Evolutionary conservation across 352 stramenopile genomes (phyloP).

Genomic region (Phytophthora agathidicida): DNA sequence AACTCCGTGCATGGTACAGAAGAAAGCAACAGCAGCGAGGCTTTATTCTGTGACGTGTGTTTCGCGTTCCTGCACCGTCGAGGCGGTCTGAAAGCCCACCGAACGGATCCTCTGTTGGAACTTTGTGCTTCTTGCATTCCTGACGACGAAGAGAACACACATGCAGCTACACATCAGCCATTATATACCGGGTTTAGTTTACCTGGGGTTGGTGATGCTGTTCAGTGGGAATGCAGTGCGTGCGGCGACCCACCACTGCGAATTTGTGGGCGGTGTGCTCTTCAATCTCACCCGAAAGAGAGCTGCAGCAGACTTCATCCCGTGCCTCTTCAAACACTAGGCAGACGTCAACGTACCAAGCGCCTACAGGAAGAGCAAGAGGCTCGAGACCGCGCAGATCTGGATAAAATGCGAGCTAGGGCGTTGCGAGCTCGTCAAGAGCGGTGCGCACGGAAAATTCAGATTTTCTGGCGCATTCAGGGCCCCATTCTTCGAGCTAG

Average conservation of each 20-base stretch:
- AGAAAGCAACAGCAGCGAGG: conserved; percentile 24
- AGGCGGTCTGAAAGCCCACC: conserved; percentile 50
- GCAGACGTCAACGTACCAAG: conserved; percentile 46
- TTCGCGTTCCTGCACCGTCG: conserved; percentile 62
- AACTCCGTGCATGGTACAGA: neutral
- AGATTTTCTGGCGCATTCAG: conserved; percentile 55
- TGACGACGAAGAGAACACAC: conserved; percentile 22
- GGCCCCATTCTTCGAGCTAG: conserved; percentile 43
- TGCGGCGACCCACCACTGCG: conserved; percentile 33
- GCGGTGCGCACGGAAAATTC: conserved; percentile 42
- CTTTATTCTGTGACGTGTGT: conserved; percentile 69
- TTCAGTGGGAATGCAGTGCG: conserved; percentile 55
- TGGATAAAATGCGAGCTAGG: conserved; percentile 45
- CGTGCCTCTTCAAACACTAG: conserved; percentile 43
- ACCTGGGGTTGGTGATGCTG: conserved; percentile 24
- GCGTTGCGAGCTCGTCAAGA: conserved; percentile 34
- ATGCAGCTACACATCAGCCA: neutral
- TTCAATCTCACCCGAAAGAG: conserved; percentile 45
- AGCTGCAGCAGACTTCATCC: conserved; percentile 45
- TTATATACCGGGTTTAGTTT: neutral
- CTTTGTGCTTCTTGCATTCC: conserved; percentile 44
- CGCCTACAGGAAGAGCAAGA: conserved; percentile 42
- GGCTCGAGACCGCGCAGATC: conserved; percentile 49
- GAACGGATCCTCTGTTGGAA: conserved; percentile 46
- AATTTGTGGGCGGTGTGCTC: conserved; percentile 52